Conservation (phyloP, 768 basidiomycete species). For the Boletus sensibilis region DNA sequence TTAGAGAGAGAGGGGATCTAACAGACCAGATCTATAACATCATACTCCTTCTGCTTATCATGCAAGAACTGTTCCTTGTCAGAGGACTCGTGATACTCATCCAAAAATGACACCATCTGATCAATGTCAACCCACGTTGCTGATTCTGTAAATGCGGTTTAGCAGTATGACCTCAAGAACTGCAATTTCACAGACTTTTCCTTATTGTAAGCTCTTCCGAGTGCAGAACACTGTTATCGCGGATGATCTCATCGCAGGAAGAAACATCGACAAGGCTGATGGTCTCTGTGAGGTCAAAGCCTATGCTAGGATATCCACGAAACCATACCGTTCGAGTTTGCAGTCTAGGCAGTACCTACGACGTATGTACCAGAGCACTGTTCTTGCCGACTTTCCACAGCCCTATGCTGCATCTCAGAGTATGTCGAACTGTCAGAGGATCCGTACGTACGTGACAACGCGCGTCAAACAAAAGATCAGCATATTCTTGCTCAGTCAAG, state of each 20-base stretch:
- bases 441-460: neutral
- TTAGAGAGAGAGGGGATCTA: neutral
- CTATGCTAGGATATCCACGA: neutral
- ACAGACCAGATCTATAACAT: neutral
- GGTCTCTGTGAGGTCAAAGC: neutral
- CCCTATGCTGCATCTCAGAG: neutral
- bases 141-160: neutral
- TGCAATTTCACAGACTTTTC: neutral
- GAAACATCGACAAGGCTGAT: neutral
- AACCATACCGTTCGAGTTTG: neutral
- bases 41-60: neutral
- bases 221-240: neutral
- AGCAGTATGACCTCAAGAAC: neutral
- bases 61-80: neutral
- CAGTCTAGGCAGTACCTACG: neutral
- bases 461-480: neutral
- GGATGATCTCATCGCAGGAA: neutral
- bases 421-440: neutral
- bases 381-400: neutral
- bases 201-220: neutral
- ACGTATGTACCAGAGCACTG: neutral
- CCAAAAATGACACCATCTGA: neutral
- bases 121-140: neutral
- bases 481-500: neutral
- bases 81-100: neutral